phyloP scores from a whole-genome alignment of 116 monocot species.

The Papilionanthe hybrid region DNA sequence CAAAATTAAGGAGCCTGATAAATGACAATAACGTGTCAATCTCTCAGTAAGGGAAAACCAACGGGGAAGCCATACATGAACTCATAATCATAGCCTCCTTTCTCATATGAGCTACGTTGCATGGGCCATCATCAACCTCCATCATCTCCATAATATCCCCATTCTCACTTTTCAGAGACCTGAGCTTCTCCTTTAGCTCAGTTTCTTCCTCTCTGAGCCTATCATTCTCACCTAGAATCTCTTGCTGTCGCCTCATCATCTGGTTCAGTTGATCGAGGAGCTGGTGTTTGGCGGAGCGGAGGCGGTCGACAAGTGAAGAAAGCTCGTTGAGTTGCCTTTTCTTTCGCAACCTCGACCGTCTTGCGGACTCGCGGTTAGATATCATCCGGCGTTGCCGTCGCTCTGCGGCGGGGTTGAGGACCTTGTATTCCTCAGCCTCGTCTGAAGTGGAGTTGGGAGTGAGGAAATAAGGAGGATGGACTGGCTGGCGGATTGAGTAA shows the following conservation, averaged over 20 bases:
- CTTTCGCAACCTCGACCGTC: constrained; percentile 83
- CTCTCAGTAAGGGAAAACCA: constrained; percentile 1
- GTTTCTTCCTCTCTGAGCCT: constrained; percentile 33
- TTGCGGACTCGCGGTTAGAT: constrained; percentile 83
- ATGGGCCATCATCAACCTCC: not conserved
- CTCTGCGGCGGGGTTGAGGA: constrained; percentile 19
- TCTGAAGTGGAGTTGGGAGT: constrained; percentile 15
- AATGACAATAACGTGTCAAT: not conserved
- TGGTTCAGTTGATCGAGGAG: constrained; percentile 71
- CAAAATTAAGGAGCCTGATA: too few species aligned
- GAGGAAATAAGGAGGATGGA: not conserved
- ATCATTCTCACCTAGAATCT: constrained; percentile 40
- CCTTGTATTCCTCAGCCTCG: constrained; percentile 18
- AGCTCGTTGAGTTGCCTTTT: constrained; percentile 79
- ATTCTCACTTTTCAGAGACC: constrained; percentile 4
- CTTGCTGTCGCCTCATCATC: constrained; percentile 29
- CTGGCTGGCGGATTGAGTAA: not conserved
- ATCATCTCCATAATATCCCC: not conserved
- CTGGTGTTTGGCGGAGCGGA: constrained; percentile 38
- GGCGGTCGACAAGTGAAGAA: constrained; percentile 36
- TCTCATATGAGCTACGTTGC: constrained; percentile 3
- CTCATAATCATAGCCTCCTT: not conserved
- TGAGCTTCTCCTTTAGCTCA: constrained; percentile 34
- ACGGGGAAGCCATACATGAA: not conserved
- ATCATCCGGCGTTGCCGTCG: constrained; percentile 64